phyloP scores from a whole-genome alignment of 257 asterid species.

The Datura wrightii region DNA sequence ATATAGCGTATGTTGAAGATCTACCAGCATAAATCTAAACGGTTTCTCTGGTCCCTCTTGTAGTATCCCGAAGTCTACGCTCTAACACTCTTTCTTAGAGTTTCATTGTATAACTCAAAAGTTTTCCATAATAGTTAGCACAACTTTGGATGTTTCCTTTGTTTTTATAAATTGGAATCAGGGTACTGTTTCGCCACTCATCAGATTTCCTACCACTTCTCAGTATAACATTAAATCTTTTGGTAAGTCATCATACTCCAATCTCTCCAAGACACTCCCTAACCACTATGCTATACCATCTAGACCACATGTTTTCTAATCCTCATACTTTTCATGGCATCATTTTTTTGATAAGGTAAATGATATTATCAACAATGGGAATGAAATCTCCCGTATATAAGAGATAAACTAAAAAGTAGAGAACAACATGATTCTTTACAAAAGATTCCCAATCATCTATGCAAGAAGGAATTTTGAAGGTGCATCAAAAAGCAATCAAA shows the following conservation, averaged over 20 bases:
- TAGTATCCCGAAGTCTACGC: not conserved
- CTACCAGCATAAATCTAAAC: not conserved
- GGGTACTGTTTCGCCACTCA: not conserved
- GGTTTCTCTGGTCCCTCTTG: not conserved
- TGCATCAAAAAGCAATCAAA: no score
- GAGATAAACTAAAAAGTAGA: no score
- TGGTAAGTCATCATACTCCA: constrained; percentile 3
- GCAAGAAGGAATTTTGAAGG: no score
- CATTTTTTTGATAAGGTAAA: not conserved
- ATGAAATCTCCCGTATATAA: no score
- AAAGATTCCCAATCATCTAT: no score
- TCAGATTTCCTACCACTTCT: not conserved
- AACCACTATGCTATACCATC: not conserved
- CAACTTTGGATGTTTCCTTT: constrained; percentile 17
- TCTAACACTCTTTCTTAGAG: not conserved
- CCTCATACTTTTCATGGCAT: not conserved
- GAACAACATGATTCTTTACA: no score
- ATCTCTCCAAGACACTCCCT: not conserved
- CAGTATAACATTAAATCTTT: not conserved
- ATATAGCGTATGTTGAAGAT: not conserved
- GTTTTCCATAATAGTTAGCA: constrained; percentile 1
- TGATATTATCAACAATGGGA: no score
- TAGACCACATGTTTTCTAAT: not conserved
- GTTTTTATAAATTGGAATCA: not conserved
- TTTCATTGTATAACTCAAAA: not conserved